These are phyloP conservation scores for Spiromastix sp. DNA, from an alignment of 2,329 filamentous ascomycete genomes.

Conservation along the genomic window DNA sequence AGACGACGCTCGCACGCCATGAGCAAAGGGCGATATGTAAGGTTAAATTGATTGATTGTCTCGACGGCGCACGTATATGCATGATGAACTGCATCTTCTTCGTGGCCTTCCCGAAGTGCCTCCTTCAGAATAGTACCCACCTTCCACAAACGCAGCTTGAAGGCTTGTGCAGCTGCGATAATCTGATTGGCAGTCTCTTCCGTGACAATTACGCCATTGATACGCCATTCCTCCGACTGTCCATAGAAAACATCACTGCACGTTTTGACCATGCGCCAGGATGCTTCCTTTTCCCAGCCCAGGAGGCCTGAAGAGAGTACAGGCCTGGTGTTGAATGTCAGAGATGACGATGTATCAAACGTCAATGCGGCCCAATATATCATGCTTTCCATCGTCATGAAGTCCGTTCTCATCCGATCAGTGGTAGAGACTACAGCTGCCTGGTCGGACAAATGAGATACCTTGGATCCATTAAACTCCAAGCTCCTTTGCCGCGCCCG, in stretches of 20 bases:
- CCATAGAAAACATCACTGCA: slow-evolving; percentile 19
- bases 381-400: slow-evolving; percentile 29
- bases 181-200: slow-evolving; percentile 20
- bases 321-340: slow-evolving; percentile 32
- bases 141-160: slow-evolving; percentile 22
- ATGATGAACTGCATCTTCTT: slow-evolving; percentile 17
- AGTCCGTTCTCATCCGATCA: too few relatives aligned
- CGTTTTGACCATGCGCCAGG: slow-evolving; percentile 19
- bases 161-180: slow-evolving; percentile 19
- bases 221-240: slow-evolving; percentile 18
- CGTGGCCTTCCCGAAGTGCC: slow-evolving; percentile 22
- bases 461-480: slow-evolving; percentile 33
- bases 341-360: slow-evolving; percentile 33
- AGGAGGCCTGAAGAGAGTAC: slow-evolving; percentile 30
- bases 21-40: slow-evolving; percentile 18
- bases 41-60: slow-evolving; percentile 18
- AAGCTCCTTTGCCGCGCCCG: slow-evolving; percentile 30
- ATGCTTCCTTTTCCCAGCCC: slow-evolving; percentile 17
- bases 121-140: slow-evolving; percentile 22
- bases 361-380: slow-evolving; percentile 35
- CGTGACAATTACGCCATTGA: slow-evolving; percentile 15
- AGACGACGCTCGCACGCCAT: slow-evolving; percentile 19
- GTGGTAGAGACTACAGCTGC: too few relatives aligned
- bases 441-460: slow-evolving; percentile 20
- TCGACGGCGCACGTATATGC: slow-evolving; percentile 18